Evolutionary conservation across 768 basidiomycete genomes (phyloP).

Genomic region (Boletus barrowsii): DNA sequence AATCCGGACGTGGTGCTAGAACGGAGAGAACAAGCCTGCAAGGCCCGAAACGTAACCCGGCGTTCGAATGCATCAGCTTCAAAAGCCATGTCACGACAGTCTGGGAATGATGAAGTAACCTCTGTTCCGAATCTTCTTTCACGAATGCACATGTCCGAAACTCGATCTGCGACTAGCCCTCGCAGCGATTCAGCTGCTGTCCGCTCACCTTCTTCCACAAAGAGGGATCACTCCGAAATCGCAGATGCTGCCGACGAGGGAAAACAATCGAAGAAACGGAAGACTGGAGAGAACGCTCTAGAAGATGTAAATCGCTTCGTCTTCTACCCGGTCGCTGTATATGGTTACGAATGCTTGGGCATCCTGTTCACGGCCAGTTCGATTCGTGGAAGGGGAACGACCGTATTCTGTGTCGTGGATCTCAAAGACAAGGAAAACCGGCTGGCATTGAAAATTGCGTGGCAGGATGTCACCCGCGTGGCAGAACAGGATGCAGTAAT

Average conservation of each 20-base stretch:
- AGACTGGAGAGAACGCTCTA: too few species aligned
- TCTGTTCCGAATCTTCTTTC: not conserved
- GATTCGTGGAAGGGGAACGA: conserved; percentile 13
- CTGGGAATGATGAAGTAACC: not conserved
- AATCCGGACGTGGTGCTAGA: not conserved
- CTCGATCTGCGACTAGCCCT: not conserved
- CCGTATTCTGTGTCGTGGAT: not conserved
- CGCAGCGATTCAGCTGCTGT: not conserved
- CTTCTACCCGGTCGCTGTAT: too few species aligned
- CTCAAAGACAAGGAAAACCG: not conserved
- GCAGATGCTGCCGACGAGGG: too few species aligned
- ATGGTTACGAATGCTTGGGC: not conserved
- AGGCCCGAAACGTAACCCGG: not conserved
- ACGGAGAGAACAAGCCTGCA: not conserved
- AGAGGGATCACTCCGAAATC: too few species aligned
- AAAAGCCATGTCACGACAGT: not conserved
- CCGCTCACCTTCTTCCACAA: not conserved
- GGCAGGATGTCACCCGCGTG: conserved; percentile 5
- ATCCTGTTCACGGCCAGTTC: conserved; percentile 10
- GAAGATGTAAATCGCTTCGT: not conserved
- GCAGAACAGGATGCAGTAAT: not conserved
- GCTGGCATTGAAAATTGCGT: conserved; percentile 2
- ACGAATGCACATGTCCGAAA: not conserved
- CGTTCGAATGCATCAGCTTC: not conserved
- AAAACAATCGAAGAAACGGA: too few species aligned